Conservation (phyloP, 345 rosid genomes). For the Kernera saxatilis region DNA sequence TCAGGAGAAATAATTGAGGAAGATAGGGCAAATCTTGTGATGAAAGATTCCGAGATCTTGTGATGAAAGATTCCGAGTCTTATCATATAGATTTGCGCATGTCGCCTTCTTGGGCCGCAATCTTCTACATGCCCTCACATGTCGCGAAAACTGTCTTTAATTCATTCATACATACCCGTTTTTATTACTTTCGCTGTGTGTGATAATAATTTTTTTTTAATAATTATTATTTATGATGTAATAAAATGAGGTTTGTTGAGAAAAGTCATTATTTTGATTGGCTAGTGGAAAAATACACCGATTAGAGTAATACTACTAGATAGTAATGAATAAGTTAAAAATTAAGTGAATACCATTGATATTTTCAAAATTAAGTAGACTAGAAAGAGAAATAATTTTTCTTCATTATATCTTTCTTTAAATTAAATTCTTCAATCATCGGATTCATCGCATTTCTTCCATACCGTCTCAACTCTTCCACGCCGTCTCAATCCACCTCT, state of each 20-base stretch:
- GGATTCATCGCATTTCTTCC: too few species aligned
- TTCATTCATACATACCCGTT: slow-evolving; percentile 16
- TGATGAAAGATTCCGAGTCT: slow-evolving; percentile 21
- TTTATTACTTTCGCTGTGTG: neutral
- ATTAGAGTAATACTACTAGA: too few species aligned
- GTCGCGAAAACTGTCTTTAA: slow-evolving; percentile 10
- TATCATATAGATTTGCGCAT: slow-evolving; percentile 20
- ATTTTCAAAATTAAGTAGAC: too few species aligned
- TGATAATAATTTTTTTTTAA: neutral
- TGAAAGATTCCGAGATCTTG: too few species aligned
- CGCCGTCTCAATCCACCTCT: too few species aligned
- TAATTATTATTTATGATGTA: neutral
- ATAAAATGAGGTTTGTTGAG: slow-evolving; percentile 1
- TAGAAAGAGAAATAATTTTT: too few species aligned
- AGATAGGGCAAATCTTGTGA: neutral
- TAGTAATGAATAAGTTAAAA: too few species aligned
- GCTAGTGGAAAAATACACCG: neutral
- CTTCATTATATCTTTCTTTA: too few species aligned
- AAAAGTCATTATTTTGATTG: neutral
- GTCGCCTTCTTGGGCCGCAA: slow-evolving; percentile 19
- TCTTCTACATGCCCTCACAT: slow-evolving; percentile 17
- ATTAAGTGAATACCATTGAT: too few species aligned
- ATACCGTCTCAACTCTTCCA: too few species aligned
- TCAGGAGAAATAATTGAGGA: neutral
- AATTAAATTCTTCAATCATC: too few species aligned